Conservation (phyloP, 2,329 filamentous ascomycete genomes). For the Nakataea oryzae region DNA sequence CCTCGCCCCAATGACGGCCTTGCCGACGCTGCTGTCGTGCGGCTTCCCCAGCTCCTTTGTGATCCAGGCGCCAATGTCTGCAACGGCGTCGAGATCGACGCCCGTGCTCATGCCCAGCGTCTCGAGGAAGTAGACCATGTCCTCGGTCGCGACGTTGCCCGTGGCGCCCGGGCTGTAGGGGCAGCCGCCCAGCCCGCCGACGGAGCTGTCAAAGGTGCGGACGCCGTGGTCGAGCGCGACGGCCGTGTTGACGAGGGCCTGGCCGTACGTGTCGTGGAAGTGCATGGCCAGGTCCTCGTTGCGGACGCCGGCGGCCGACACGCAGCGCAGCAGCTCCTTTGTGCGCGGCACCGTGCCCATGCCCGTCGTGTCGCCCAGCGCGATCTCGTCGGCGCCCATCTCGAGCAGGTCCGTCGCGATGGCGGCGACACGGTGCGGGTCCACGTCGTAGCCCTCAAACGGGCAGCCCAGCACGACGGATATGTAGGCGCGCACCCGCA, state of each 20-base stretch:
- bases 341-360: conserved; percentile 75
- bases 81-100: conserved; percentile 55
- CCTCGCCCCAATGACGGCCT: conserved; percentile 46
- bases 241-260: conserved; percentile 73
- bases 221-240: conserved; percentile 70
- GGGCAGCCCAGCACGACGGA: conserved; percentile 75
- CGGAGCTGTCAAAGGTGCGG: conserved; percentile 67
- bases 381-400: conserved; percentile 85
- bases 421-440: conserved; percentile 53
- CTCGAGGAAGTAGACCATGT: conserved; percentile 70
- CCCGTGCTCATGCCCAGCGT: conserved; percentile 66
- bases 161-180: conserved; percentile 79
- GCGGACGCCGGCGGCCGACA: conserved; percentile 57
- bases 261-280: conserved; percentile 83
- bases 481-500: conserved; percentile 69
- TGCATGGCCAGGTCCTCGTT: conserved; percentile 68
- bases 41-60: conserved; percentile 48
- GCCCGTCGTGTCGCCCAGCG: conserved; percentile 81
- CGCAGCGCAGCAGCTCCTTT: conserved; percentile 50
- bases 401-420: conserved; percentile 63
- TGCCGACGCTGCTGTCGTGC: conserved; percentile 59
- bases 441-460: conserved; percentile 56
- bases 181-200: conserved; percentile 74
- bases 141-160: conserved; percentile 78
- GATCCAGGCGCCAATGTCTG: conserved; percentile 65